Percentiles rank a stretch among this genome's conserved stretches.
Conservation (phyloP, 2,329 filamentous ascomycete species). For the Venturiaceae sp. region DNA sequence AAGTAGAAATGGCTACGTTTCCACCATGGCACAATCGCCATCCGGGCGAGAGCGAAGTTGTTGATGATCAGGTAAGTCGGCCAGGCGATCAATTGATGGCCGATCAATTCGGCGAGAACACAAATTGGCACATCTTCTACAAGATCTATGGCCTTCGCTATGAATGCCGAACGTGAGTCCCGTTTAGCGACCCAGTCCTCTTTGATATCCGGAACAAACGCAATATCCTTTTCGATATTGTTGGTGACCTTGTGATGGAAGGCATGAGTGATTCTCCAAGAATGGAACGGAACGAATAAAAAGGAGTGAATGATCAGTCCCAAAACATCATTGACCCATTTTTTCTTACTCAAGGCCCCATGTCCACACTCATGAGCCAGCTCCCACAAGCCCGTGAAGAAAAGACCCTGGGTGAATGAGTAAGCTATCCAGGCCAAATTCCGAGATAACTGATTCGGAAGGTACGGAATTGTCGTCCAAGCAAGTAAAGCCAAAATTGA, state of each 20-base stretch:
- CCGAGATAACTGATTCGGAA: slow-evolving; percentile 12
- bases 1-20: slow-evolving; percentile 37
- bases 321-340: slow-evolving; percentile 47
- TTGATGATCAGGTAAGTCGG: slow-evolving; percentile 55
- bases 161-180: background rate
- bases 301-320: slow-evolving; percentile 58
- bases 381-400: slow-evolving; percentile 62
- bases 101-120: slow-evolving; percentile 43
- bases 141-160: slow-evolving; percentile 22
- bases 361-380: slow-evolving; percentile 64
- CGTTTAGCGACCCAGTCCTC: background rate
- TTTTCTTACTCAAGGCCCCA: slow-evolving; percentile 52
- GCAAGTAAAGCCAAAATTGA: slow-evolving; percentile 36
- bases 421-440: slow-evolving; percentile 46
- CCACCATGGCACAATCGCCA: background rate
- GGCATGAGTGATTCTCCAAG: slow-evolving; percentile 61
- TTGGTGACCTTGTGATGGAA: slow-evolving; percentile 61
- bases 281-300: slow-evolving; percentile 61
- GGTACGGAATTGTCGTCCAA: slow-evolving; percentile 43
- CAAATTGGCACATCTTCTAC: slow-evolving; percentile 53
- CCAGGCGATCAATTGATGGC: slow-evolving; percentile 57
- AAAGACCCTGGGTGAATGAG: slow-evolving; percentile 53
- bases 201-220: slow-evolving; percentile 22
- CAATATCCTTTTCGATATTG: slow-evolving; percentile 55
- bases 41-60: slow-evolving; percentile 10